Evolutionary conservation across 495 filamentous ascomycete genomes (phyloP), one percentile per base, ranked within the genome.

Genomic region (Sordaria brevicollis): DNA sequence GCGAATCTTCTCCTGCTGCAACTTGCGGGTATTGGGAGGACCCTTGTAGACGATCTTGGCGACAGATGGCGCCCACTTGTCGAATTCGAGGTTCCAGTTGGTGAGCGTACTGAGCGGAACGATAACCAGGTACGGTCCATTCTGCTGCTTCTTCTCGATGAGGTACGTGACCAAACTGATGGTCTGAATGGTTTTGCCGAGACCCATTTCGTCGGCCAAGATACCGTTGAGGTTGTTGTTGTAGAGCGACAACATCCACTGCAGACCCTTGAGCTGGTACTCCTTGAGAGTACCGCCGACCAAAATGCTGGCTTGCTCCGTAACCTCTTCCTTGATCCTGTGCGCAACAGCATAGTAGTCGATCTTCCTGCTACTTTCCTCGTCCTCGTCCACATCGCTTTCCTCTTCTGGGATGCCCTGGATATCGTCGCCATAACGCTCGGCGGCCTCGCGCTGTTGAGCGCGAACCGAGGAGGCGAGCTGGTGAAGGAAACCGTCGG

Each of bases 161-260:
- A 99, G 90, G 78, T 98, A 92, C 5, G 96, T 97, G 72, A 99
- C 89, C 81, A 99, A 84, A 84, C 92, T 96, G 83, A 99, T 99
- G 43, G 96, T 98, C 83, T 99, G 95, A 72, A 99, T 99, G 0
- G 95, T 99, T 82, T 99, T 99, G 76, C 95, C 95, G 70, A 99
- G 92, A 89, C 95, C 95, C 95, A 99, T 99, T 82, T 99, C 95
- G 74, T 99, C 95, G 66, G 95, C 95, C 71, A 99, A 83, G 73
- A 99, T 98, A 86, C 95, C 95, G 79, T 98, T 98, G 71, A 99
- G 87, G 79, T 97, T 98, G 86, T 99, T 99, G 88, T 98, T 98
- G 83, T 98, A 99, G 29, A 99, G 86, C 15, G 95, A 99, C 68
- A 98, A 88, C 95, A 99, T 98, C 95, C 95, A 99, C 79, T 99